A percentile compares a stretch with the other conserved stretches of the same genome.
These are phyloP conservation scores for Phalaenopsis equestris DNA, from an alignment of 106 monocot species.

Conservation along the genomic window DNA sequence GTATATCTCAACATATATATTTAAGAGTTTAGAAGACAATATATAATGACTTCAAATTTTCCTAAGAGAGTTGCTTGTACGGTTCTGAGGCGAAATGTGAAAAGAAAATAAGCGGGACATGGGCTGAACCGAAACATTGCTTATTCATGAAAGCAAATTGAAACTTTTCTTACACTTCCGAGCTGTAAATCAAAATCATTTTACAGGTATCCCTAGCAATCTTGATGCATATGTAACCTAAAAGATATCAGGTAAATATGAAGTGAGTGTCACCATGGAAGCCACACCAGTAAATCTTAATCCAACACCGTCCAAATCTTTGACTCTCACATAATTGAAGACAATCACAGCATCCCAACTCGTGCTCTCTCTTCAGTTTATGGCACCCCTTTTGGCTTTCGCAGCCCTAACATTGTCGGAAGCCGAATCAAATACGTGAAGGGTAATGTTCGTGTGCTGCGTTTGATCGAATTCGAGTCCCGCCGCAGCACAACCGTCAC, in stretches of 20 bases:
- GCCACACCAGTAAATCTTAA: slow-evolving; percentile 29
- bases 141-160: too few species aligned
- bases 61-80: too few species aligned
- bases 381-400: slow-evolving; percentile 42
- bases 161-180: too few species aligned
- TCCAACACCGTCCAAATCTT: slow-evolving; percentile 40
- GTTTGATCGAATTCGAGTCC: too few species aligned
- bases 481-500: too few species aligned
- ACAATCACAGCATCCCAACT: slow-evolving; percentile 30
- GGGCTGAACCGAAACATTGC: too few species aligned
- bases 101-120: too few species aligned
- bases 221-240: slow-evolving; percentile 75
- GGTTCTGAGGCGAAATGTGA: too few species aligned
- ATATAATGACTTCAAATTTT: too few species aligned
- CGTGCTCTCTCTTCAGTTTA: slow-evolving; percentile 19
- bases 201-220: slow-evolving; percentile 60
- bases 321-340: slow-evolving; percentile 28
- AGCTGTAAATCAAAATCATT: neutral
- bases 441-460: neutral
- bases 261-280: slow-evolving; percentile 40
- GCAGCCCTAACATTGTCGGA: slow-evolving; percentile 17
- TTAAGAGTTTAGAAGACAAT: too few species aligned
- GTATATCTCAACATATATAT: too few species aligned
- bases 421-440: slow-evolving; percentile 24
- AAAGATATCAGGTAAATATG: slow-evolving; percentile 43